Base-by-base conservation (phyloP, 148 eudicot genomes). In the Pouteria glomerata region DNA sequence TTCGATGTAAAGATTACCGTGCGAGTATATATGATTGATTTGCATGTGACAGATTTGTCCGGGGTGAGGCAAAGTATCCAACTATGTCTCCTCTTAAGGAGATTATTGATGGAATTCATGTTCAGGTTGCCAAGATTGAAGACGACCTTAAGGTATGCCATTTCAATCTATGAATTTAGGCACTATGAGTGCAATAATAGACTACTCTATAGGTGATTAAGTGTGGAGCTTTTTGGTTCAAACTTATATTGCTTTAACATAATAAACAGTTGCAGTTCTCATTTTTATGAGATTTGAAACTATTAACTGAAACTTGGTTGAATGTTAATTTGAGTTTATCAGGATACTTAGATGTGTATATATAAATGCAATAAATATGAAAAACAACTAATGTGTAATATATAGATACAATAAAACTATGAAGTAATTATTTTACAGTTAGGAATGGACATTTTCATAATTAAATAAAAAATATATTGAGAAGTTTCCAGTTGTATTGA, bases 61-160 rank as follows among this genome's bases (percentile, higher is more conserved):
- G 99, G 99, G 99, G 92, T 70, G 97, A 95, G 82, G 99, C 96
- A 1, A 95, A 87, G 75, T 95, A 86, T 64, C 99, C 99, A 21
- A 92, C 90, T 34, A 90, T 92, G 96, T 92, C 99, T 1, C 99
- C 96, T 15, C 81, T 90, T 27, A 79, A 74, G 84, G 99, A 92
- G 82, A 85, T 84, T 67, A 83, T 96, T 48, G 96, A 90, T 77
- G 89, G 84, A 26, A 87, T 96, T 75, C 99, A 90, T 76, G 66
- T 82, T 63, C 96, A 87, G 78, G 83, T 90, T 69, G 84, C 96
- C 50, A 90, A 86, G 84, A 93, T 96, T 71, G 99, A 92, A 80
- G 99, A 96, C 80, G 97, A 92, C 72, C 99, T 96, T 29, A 96
- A 96, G 97, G 99, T 92, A 87, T 48, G 11, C 4, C 34, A 31